These are phyloP conservation scores for Capronia epimyces DNA, from an alignment of 2,329 filamentous ascomycete species.

Conservation along the genomic window DNA sequence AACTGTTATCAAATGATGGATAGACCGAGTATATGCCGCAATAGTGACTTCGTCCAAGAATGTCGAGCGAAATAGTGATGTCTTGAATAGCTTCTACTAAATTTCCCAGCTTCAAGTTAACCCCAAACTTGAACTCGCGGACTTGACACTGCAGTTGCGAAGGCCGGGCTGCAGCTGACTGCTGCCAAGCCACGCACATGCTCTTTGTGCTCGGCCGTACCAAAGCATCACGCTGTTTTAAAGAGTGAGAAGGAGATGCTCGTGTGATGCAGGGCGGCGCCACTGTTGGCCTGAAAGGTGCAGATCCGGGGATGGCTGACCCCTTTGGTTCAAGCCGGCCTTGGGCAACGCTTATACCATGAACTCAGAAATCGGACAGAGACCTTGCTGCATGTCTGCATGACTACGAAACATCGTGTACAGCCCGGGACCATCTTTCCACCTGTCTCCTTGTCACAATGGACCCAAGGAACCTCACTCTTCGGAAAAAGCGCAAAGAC, in stretches of 20 bases:
- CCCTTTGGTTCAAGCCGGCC: not conserved
- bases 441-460: conserved; percentile 2
- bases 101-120: conserved; percentile 5
- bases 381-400: not conserved
- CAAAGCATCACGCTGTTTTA: not conserved
- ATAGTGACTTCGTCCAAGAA: not conserved
- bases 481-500: conserved; percentile 56
- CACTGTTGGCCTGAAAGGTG: not conserved
- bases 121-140: not conserved
- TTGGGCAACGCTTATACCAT: not conserved
- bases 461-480: conserved; percentile 51
- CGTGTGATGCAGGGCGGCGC: not conserved
- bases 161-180: not conserved
- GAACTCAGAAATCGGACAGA: not conserved
- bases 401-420: not conserved
- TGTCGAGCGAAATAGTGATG: not conserved
- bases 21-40: not conserved
- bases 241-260: not conserved
- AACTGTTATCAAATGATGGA: not conserved
- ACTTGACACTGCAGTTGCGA: not conserved
- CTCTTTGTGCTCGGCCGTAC: not conserved
- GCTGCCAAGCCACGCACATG: not conserved
- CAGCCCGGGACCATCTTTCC: not conserved
- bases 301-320: not conserved
- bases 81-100: not conserved